phyloP scores from a whole-genome alignment of 2,329 filamentous ascomycete genomes.

The Alternaria arbusti region DNA sequence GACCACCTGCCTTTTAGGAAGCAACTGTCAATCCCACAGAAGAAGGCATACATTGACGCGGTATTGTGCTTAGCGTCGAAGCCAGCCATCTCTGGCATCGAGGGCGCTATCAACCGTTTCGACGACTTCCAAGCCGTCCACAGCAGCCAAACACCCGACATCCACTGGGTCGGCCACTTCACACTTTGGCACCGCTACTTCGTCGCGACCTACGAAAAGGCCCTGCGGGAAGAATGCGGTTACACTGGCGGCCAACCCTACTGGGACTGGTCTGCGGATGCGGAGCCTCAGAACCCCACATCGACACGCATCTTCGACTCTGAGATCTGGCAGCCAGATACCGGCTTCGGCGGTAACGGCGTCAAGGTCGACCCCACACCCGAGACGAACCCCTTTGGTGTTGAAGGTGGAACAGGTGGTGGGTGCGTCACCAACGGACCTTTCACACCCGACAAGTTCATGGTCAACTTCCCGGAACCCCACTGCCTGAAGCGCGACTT shows the following conservation, averaged over 20 bases:
- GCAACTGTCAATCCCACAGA: constrained; percentile 21
- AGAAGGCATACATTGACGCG: constrained; percentile 30
- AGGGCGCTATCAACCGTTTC: constrained; percentile 25
- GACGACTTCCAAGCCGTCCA: constrained; percentile 35
- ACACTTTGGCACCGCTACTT: constrained; percentile 34
- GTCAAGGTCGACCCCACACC: constrained; percentile 31
- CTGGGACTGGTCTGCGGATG: constrained; percentile 39
- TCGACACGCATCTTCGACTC: constrained; percentile 22
- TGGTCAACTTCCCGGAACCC: constrained; percentile 29
- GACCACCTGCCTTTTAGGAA: constrained; percentile 13
- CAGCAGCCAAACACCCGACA: constrained; percentile 23
- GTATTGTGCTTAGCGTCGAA: constrained; percentile 30
- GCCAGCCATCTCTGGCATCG: constrained; percentile 21
- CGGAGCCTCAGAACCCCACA: constrained; percentile 17
- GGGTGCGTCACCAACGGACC: constrained; percentile 44
- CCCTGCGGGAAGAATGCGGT: constrained; percentile 30
- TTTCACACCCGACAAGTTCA: constrained; percentile 32
- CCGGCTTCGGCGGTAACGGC: constrained; percentile 47
- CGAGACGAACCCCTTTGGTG: constrained; percentile 30
- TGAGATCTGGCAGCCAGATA: constrained; percentile 24
- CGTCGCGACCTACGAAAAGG: constrained; percentile 28
- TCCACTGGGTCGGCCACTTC: constrained; percentile 36
- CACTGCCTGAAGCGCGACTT: constrained; percentile 45
- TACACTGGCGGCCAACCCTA: constrained; percentile 44
- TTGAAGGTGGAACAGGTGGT: constrained; percentile 38